Evolutionary conservation across 2,329 filamentous ascomycete species (phyloP).

Genomic region (Celoporthe dispersa): DNA sequence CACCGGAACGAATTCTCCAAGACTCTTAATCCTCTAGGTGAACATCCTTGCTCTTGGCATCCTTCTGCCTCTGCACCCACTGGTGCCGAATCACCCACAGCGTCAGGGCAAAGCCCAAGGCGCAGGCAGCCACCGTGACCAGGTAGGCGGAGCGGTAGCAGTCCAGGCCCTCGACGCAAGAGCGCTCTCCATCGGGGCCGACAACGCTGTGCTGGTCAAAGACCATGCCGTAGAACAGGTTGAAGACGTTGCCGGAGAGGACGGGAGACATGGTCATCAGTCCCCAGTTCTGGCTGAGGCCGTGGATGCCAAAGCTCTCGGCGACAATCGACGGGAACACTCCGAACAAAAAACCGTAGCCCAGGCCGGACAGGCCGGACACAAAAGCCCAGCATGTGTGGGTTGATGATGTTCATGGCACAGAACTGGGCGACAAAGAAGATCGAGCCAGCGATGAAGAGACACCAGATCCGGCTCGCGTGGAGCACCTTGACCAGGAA

Average conservation of each 20-base stretch:
- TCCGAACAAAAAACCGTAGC: slow-evolving; percentile 92
- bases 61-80: slow-evolving; percentile 44
- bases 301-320: slow-evolving; percentile 88
- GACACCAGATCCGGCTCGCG: slow-evolving; percentile 88
- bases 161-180: slow-evolving; percentile 75
- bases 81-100: slow-evolving; percentile 72
- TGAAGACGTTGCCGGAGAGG: slow-evolving; percentile 88
- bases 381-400: slow-evolving; percentile 78
- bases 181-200: slow-evolving; percentile 69
- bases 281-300: slow-evolving; percentile 94
- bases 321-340: slow-evolving; percentile 89
- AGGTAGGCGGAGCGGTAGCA: slow-evolving; percentile 85
- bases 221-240: slow-evolving; percentile 83
- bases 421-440: slow-evolving; percentile 81
- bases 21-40: slow-evolving; percentile 40
- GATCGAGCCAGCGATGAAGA: slow-evolving; percentile 75
- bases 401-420: slow-evolving; percentile 76
- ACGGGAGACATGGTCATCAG: slow-evolving; percentile 91
- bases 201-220: slow-evolving; percentile 81
- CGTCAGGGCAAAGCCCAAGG: slow-evolving; percentile 69
- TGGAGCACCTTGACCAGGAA: slow-evolving; percentile 80
- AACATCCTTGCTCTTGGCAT: slow-evolving; percentile 42
- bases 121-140: slow-evolving; percentile 74
- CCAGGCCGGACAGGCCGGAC: slow-evolving; percentile 82
- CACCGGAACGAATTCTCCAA: not conserved